phyloP scores from a whole-genome alignment of 2,329 filamentous ascomycete genomes.

The Coniosporium tulheliwenetii region DNA sequence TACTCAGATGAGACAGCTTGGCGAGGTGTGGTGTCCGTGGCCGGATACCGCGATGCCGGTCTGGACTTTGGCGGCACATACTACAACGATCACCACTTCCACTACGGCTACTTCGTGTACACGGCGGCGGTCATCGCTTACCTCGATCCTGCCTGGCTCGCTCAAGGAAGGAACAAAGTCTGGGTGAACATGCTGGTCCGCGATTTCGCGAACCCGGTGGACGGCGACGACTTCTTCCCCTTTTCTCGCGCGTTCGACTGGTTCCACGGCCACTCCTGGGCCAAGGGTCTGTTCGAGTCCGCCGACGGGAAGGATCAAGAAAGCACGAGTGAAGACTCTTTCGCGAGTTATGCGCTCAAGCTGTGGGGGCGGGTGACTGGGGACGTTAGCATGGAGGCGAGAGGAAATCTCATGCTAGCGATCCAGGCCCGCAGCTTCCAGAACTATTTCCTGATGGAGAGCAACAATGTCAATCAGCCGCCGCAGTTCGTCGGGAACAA shows the following conservation, averaged over 20 bases:
- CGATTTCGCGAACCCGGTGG: slow-evolving; percentile 64
- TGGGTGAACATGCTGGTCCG: slow-evolving; percentile 76
- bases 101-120: too few species aligned
- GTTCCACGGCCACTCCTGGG: slow-evolving; percentile 92
- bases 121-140: too few species aligned
- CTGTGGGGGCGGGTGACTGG: slow-evolving; percentile 77
- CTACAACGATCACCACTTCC: too few species aligned
- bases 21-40: too few species aligned
- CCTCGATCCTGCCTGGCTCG: too few species aligned
- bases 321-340: slow-evolving; percentile 77
- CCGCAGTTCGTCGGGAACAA: slow-evolving; percentile 68
- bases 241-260: slow-evolving; percentile 78
- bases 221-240: slow-evolving; percentile 60
- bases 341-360: slow-evolving; percentile 76
- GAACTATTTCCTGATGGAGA: too few species aligned
- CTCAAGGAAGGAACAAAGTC: slow-evolving; percentile 44
- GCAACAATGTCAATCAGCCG: slow-evolving; percentile 56
- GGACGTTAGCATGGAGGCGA: slow-evolving; percentile 65
- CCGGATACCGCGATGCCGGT: too few species aligned
- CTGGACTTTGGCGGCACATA: too few species aligned
- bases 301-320: too few species aligned
- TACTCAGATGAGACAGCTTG: too few species aligned
- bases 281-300: slow-evolving; percentile 52
- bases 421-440: too few species aligned
- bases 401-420: slow-evolving; percentile 72